These are phyloP conservation scores for Vachellia collinsii DNA, from an alignment of 306 rosid species.

Conservation along the genomic window DNA sequence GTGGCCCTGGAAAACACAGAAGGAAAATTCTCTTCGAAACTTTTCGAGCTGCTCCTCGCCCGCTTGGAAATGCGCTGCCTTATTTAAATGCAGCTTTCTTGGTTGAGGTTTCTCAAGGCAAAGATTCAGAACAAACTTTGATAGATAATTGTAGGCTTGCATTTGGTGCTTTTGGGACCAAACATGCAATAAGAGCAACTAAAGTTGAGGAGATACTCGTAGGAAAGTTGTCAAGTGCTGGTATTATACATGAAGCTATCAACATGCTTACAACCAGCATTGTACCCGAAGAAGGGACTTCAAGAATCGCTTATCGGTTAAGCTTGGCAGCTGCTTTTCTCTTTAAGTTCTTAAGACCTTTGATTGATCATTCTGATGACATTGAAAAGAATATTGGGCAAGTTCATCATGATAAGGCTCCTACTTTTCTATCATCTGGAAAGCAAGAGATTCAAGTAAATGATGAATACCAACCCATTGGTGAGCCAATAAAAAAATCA, in stretches of 20 bases:
- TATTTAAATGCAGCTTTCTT: slow-evolving; percentile 81
- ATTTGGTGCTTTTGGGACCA: slow-evolving; percentile 73
- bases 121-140: slow-evolving; percentile 50
- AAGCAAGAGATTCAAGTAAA: slow-evolving; percentile 60
- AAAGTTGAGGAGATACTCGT: slow-evolving; percentile 60
- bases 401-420: slow-evolving; percentile 31
- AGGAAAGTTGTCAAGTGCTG: slow-evolving; percentile 58
- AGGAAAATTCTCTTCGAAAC: slow-evolving; percentile 63
- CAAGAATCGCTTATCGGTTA: slow-evolving; percentile 56
- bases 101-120: slow-evolving; percentile 59
- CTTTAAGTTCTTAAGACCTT: slow-evolving; percentile 69
- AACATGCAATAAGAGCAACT: slow-evolving; percentile 80
- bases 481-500: slow-evolving; percentile 63
- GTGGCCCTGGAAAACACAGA: slow-evolving; percentile 38
- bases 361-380: slow-evolving; percentile 40
- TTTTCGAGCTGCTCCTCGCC: slow-evolving; percentile 77
- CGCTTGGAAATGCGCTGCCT: slow-evolving; percentile 84
- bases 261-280: slow-evolving; percentile 47
- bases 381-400: slow-evolving; percentile 33
- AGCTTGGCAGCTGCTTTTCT: slow-evolving; percentile 81
- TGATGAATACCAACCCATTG: slow-evolving; percentile 63
- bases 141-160: slow-evolving; percentile 60
- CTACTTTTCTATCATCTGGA: slow-evolving; percentile 59
- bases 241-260: slow-evolving; percentile 57
- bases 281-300: slow-evolving; percentile 61